Evolutionary conservation across 2,329 filamentous ascomycete genomes (phyloP), one percentile per base, ranked within the genome.

Genomic region (Aspergillus ibericus): DNA sequence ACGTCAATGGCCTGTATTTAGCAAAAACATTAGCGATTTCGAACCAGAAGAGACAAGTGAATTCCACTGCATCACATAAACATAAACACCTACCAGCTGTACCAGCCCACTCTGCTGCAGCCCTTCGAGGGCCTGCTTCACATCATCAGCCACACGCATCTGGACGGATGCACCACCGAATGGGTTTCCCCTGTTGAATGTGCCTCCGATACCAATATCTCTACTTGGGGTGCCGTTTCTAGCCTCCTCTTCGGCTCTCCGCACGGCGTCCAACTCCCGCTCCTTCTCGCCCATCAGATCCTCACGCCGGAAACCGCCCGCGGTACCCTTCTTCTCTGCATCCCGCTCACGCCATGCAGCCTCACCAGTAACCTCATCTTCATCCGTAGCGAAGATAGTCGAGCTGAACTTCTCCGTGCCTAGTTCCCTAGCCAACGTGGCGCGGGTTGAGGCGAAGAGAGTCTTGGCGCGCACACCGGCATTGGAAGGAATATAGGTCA

Each of bases 381-480:
- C 78, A 63, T 84, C 82, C 1, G 85, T 87, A 10, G 80, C 82
- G 68, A 88, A 88, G 54, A 88, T 68, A 3, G 78, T 83, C 53
- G 83, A 80, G 4, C 76, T 68, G 71, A 88, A 88, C 61, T 85
- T 81, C 73, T 88, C 85, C 49, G 80, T 79, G 44, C 86, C 86
- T 22, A 88, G 76, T 67, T 87, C 85, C 5, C 85, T 76, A 15
- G 82, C 78, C 13, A 88, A 76, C 1, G 85, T 86, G 32, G 85
- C 74, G 3, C 85, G 81, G 36, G 86, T 88, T n/a, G 81, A 82
- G 15, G 86, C 86, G 72, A 88, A 88, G 34, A 88, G 81, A 71
- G 84, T 88, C 75, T 88, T 88, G 60, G 85, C 81, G 35, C 86
- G 82, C 36, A 88, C 86, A 0, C 84, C 83, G 5, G 86, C 85